Conservation (phyloP, 257 asterid species). For the Ballota nigra region DNA sequence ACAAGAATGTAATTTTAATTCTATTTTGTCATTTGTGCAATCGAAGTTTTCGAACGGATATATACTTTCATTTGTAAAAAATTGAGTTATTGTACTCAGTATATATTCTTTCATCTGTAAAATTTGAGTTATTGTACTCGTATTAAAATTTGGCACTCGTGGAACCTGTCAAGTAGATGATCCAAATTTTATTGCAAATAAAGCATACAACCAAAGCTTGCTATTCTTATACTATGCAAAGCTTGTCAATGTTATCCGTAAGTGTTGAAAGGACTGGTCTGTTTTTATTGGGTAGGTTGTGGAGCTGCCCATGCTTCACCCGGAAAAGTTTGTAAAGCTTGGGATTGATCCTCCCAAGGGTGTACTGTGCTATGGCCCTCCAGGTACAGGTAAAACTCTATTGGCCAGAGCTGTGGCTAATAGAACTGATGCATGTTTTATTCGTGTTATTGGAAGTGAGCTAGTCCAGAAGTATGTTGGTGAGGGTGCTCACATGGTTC, state of each 20-base stretch:
- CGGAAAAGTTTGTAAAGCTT: conserved; percentile 92
- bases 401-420: conserved; percentile 99
- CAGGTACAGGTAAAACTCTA: conserved; percentile 98
- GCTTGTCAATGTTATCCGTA: neutral
- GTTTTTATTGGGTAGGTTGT: conserved; percentile 52
- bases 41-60: neutral
- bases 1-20: neutral
- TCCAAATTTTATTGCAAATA: no score
- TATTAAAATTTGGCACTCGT: no score
- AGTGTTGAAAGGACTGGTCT: neutral
- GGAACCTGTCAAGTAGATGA: no score
- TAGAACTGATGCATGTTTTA: conserved; percentile 95
- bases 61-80: neutral
- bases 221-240: neutral
- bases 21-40: neutral
- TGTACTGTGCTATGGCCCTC: conserved; percentile 96
- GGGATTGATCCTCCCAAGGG: conserved; percentile 99
- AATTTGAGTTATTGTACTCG: no score
- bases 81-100: neutral
- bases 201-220: neutral
- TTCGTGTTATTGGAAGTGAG: conserved; percentile 96
- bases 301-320: conserved; percentile 99
- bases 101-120: no score
- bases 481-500: conserved; percentile 99
- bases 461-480: conserved; percentile 98